Conservation (phyloP, 345 rosid species). For the Trapa bicornis region DNA sequence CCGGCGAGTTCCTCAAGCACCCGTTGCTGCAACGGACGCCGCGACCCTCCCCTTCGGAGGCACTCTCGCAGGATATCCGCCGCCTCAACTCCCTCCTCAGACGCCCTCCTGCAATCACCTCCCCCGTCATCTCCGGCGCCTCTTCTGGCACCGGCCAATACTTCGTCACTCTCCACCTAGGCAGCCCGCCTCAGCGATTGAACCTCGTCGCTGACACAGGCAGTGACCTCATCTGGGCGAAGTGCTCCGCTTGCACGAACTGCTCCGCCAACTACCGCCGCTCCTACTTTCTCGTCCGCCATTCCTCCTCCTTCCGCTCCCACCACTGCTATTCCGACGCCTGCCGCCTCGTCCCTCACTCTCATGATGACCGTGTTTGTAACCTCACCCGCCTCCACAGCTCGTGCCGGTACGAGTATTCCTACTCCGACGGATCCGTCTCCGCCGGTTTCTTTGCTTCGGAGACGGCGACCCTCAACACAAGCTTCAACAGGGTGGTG, state of each 20-base stretch:
- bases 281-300: conserved; percentile 63
- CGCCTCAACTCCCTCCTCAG: conserved; percentile 21
- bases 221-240: conserved; percentile 79
- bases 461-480: conserved; percentile 49
- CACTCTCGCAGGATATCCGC: conserved; percentile 24
- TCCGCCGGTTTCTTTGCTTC: conserved; percentile 55
- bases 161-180: conserved; percentile 57
- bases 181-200: conserved; percentile 70
- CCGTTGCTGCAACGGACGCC: conserved; percentile 44
- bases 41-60: conserved; percentile 10
- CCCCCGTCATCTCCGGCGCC: conserved; percentile 67
- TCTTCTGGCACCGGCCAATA: conserved; percentile 77
- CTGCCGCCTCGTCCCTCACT: conserved; percentile 47
- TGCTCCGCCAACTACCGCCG: conserved; percentile 39
- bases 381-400: conserved; percentile 53
- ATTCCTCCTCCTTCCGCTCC: conserved; percentile 57
- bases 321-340: conserved; percentile 49
- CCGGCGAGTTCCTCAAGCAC: conserved; percentile 40
- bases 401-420: conserved; percentile 64
- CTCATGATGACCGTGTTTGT: conserved; percentile 29
- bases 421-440: conserved; percentile 57
- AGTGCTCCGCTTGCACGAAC: conserved; percentile 65
- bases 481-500: conserved; percentile 32
- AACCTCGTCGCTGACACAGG: conserved; percentile 75
- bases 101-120: conserved; percentile 19